These are phyloP conservation scores for Mucor saturninus DNA, from an alignment of 371 early-diverging fungal species.

Conservation along the genomic window DNA sequence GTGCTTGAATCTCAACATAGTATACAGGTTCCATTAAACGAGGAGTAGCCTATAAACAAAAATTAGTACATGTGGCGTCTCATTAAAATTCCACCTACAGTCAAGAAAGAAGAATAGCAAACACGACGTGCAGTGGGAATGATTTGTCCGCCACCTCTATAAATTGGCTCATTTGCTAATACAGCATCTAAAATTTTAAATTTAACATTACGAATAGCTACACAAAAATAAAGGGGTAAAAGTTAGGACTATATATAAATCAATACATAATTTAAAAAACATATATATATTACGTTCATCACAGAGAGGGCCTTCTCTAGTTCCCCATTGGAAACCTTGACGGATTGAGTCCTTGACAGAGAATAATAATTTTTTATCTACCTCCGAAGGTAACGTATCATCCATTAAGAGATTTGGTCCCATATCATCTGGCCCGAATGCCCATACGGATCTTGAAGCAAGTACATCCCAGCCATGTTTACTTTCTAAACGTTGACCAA, in stretches of 20 bases:
- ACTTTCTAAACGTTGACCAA: slow-evolving; percentile 79
- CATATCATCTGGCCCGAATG: slow-evolving; percentile 93
- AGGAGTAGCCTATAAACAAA: slow-evolving; percentile 77
- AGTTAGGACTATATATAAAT: background rate
- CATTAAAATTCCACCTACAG: slow-evolving; percentile 47
- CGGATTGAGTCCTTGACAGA: slow-evolving; percentile 84
- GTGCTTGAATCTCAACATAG: slow-evolving; percentile 95
- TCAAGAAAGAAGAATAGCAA: slow-evolving; percentile 94
- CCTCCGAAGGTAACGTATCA: slow-evolving; percentile 91
- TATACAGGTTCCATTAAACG: slow-evolving; percentile 97
- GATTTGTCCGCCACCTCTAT: slow-evolving; percentile 96
- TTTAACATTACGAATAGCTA: slow-evolving; percentile 92
- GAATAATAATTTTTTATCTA: slow-evolving; percentile 80
- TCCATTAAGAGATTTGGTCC: slow-evolving; percentile 95
- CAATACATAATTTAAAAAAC: background rate
- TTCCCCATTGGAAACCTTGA: slow-evolving; percentile 98
- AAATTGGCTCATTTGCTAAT: slow-evolving; percentile 87
- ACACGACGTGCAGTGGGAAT: slow-evolving; percentile 98
- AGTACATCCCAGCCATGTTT: slow-evolving; percentile 95
- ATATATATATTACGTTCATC: slow-evolving; percentile 82
- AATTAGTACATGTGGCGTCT: background rate
- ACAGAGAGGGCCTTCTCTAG: slow-evolving; percentile 94
- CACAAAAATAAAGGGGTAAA: background rate
- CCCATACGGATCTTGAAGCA: slow-evolving; percentile 94
- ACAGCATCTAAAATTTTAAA: slow-evolving; percentile 90